These are phyloP conservation scores for Kluyveromyces lactis DNA, from an alignment of 805 yeast species.

Conservation along the genomic window DNA sequence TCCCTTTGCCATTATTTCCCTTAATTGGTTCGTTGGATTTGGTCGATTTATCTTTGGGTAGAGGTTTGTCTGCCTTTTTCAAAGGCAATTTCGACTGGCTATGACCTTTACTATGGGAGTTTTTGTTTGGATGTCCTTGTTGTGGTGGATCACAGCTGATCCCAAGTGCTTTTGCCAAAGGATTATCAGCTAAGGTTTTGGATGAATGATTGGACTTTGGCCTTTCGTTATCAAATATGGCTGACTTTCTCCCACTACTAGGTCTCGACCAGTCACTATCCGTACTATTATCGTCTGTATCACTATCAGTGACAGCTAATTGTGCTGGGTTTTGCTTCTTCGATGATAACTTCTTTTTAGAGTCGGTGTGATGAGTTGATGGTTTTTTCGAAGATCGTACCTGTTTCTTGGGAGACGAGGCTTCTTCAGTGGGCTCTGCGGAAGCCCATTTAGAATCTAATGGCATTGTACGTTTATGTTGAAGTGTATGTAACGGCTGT, in stretches of 20 bases:
- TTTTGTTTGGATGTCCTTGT: background rate
- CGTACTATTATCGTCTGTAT: background rate
- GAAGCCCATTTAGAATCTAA: slow-evolving; percentile 27
- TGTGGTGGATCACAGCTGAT: slow-evolving; percentile 1
- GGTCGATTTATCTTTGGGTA: background rate
- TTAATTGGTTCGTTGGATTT: background rate
- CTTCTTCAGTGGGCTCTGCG: slow-evolving; percentile 8
- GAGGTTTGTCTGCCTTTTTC: background rate
- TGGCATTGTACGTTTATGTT: slow-evolving; percentile 11
- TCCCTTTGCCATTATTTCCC: background rate
- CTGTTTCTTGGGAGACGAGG: background rate
- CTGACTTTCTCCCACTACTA: slow-evolving; percentile 5
- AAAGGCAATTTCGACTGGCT: too few relatives aligned
- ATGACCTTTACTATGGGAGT: too few relatives aligned
- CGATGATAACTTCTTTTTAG: background rate
- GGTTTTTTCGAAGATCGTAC: slow-evolving; percentile 2
- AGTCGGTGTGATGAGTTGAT: too few relatives aligned
- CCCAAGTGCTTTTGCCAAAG: slow-evolving; percentile 2
- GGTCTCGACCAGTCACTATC: slow-evolving; percentile 8
- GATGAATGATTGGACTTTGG: background rate
- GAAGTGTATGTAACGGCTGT: too few relatives aligned
- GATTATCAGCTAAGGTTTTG: background rate
- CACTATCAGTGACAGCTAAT: background rate
- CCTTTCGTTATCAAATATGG: slow-evolving; percentile 7
- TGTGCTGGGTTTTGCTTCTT: background rate